These are phyloP conservation scores for California macrophylla DNA, from an alignment of 441 rosid genomes.

Conservation along the genomic window DNA sequence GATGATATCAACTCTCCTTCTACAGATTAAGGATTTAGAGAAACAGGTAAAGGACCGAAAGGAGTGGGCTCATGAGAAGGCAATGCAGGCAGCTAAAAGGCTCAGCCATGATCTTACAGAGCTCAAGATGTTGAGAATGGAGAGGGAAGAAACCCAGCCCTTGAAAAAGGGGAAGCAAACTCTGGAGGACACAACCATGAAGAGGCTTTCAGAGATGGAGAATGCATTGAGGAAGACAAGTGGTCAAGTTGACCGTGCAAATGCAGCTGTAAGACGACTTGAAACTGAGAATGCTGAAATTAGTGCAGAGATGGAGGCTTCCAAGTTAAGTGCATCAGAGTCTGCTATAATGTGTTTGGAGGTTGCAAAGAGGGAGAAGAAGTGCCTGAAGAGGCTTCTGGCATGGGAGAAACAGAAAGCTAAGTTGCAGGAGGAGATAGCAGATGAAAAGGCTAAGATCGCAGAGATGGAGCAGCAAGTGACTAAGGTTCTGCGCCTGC, in stretches of 20 bases:
- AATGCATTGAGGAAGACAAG: constrained; percentile 73
- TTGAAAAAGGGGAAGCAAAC: constrained; percentile 76
- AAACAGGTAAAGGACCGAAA: constrained; percentile 67
- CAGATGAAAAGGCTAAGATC: constrained; percentile 58
- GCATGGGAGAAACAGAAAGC: constrained; percentile 82
- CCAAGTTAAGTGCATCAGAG: constrained; percentile 82
- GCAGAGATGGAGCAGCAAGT: constrained; percentile 49
- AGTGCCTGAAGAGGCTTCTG: constrained; percentile 60
- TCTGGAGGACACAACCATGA: constrained; percentile 65
- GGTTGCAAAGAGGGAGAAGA: constrained; percentile 77
- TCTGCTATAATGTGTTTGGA: constrained; percentile 59
- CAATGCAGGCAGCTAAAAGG: constrained; percentile 90
- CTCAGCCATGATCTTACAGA: constrained; percentile 71
- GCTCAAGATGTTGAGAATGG: constrained; percentile 72
- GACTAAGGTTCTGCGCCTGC: constrained; percentile 40
- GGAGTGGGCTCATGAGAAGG: constrained; percentile 96
- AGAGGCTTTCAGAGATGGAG: constrained; percentile 73
- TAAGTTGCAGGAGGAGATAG: constrained; percentile 67
- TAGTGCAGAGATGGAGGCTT: constrained; percentile 86
- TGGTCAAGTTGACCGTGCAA: constrained; percentile 63
- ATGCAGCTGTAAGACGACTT: constrained; percentile 58
- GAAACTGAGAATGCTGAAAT: constrained; percentile 84
- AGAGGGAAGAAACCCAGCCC: constrained; percentile 66
- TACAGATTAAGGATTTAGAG: constrained; percentile 63
- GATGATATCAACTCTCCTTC: constrained; percentile 47